These are phyloP conservation scores for Alternaria conjuncta DNA, from an alignment of 2,329 filamentous ascomycete genomes.

Conservation along the genomic window DNA sequence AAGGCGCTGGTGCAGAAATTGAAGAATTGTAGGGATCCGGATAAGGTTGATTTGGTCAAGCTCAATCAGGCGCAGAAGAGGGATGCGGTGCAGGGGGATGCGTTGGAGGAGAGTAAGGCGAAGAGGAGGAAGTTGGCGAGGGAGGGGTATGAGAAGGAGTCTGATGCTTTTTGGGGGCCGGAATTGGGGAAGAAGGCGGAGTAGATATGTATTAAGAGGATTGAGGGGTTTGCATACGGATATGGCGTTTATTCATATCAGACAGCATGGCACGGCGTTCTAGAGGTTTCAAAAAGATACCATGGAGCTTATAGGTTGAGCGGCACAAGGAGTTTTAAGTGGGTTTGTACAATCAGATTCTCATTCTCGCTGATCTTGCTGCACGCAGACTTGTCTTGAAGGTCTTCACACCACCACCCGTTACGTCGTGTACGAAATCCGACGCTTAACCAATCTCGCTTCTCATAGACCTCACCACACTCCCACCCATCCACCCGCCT, in stretches of 20 bases:
- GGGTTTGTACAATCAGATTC: neutral
- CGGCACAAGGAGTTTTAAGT: neutral
- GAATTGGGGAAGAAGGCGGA: slow-evolving; percentile 26
- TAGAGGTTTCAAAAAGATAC: neutral
- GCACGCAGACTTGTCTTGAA: too few species aligned
- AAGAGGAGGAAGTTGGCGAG: slow-evolving; percentile 54
- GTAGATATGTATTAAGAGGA: neutral
- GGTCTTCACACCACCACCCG: too few species aligned
- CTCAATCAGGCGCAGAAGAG: slow-evolving; percentile 67
- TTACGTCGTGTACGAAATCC: neutral
- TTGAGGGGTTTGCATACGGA: neutral
- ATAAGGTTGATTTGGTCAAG: slow-evolving; percentile 74
- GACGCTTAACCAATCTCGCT: neutral
- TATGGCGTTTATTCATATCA: neutral
- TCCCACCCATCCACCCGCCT: neutral
- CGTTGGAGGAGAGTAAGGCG: slow-evolving; percentile 50
- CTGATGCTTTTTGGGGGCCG: slow-evolving; percentile 56
- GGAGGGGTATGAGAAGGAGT: slow-evolving; percentile 53
- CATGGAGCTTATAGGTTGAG: neutral
- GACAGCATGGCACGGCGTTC: neutral
- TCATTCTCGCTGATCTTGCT: neutral
- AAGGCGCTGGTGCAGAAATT: slow-evolving; percentile 67
- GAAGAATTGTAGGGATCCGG: slow-evolving; percentile 75
- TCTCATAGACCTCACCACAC: neutral
- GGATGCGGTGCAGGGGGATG: slow-evolving; percentile 44